phyloP scores from a whole-genome alignment of 441 rosid species.

The Eutrema salsugineum region DNA sequence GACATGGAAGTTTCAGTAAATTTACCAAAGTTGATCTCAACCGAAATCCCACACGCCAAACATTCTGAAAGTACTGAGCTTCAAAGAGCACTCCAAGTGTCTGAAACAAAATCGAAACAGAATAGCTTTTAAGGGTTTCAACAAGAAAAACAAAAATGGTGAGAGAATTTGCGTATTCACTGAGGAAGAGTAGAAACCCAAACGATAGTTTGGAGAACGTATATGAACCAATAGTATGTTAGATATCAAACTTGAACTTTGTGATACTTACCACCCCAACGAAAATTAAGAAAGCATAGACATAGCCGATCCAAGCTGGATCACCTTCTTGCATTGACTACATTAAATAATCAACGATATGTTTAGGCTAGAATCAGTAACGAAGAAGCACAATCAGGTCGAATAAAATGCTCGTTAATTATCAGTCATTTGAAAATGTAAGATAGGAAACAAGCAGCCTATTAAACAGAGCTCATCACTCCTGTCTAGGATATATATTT shows the following conservation, averaged over 20 bases:
- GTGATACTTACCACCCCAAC: slow-evolving; percentile 69
- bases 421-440: no score
- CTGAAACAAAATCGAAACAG: slow-evolving; percentile 41
- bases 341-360: slow-evolving; percentile 18
- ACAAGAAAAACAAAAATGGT: not conserved
- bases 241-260: not conserved
- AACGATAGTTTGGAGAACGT: not conserved
- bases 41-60: slow-evolving; percentile 82
- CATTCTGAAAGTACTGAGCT: slow-evolving; percentile 81
- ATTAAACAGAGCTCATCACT: not conserved
- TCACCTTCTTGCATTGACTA: slow-evolving; percentile 98
- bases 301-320: slow-evolving; percentile 87
- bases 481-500: not conserved
- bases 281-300: slow-evolving; percentile 80
- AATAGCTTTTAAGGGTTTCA: not conserved
- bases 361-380: not conserved
- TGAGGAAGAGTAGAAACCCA: not conserved
- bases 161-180: not conserved
- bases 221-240: not conserved
- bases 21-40: slow-evolving; percentile 92
- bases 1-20: not conserved
- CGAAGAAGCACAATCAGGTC: not conserved
- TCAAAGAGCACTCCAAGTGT: slow-evolving; percentile 76
- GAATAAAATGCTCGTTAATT: not conserved
- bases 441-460: not conserved